These are phyloP conservation scores for Coemansia aciculifera DNA, from an alignment of 192 early-diverging fungal genomes.

Conservation along the genomic window DNA sequence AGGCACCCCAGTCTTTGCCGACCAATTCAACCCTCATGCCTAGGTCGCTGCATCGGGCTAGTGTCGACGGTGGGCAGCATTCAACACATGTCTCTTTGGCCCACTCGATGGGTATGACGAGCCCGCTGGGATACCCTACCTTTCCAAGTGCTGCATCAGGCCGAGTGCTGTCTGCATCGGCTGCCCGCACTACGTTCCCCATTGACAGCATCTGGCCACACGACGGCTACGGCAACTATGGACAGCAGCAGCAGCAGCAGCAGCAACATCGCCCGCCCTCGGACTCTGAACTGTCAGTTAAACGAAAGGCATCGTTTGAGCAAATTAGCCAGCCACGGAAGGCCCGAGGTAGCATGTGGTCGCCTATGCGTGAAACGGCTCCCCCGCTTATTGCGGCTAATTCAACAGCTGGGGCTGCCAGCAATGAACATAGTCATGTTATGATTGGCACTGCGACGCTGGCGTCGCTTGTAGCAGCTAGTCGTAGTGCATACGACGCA, in stretches of 20 bases:
- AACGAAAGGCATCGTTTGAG: slow-evolving; percentile 50
- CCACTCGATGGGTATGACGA: background rate
- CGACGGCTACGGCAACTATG: background rate
- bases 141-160: background rate
- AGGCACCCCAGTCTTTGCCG: background rate
- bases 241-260: slow-evolving; percentile 11
- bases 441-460: background rate
- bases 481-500: background rate
- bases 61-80: background rate
- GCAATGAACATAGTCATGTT: background rate
- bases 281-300: slow-evolving; percentile 44
- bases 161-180: slow-evolving; percentile 1
- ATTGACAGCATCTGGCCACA: background rate
- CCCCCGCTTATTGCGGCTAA: background rate
- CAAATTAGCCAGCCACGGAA: slow-evolving; percentile 44
- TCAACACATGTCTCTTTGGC: background rate
- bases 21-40: background rate
- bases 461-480: background rate
- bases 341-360: slow-evolving; percentile 27
- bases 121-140: background rate
- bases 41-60: background rate
- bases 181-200: slow-evolving; percentile 1
- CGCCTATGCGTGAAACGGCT: slow-evolving; percentile 31
- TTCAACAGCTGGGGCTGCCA: background rate
- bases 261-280: slow-evolving; percentile 18